Conservation (phyloP, 495 filamentous ascomycete species). For the Aspergillus conjunctus region DNA sequence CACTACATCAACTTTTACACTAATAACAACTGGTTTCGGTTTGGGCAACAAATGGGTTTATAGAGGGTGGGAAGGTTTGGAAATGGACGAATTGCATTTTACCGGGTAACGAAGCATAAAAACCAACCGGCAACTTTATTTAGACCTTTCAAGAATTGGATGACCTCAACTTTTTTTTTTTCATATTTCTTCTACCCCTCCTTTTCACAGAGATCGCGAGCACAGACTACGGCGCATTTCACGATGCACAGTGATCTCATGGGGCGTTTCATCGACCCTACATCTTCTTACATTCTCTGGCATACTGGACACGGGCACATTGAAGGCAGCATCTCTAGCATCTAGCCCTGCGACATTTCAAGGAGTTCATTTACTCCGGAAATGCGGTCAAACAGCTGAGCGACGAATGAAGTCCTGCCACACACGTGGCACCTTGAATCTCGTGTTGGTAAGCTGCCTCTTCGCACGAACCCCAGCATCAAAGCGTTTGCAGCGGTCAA, state of each 20-base stretch:
- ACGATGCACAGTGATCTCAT: conserved; percentile 17
- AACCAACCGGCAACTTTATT: not conserved
- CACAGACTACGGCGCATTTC: conserved; percentile 6
- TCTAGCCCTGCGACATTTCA: not conserved
- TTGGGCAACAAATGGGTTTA: conserved; percentile 2
- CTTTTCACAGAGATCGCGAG: not conserved
- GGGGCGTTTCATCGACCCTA: not conserved
- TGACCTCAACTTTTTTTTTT: not conserved
- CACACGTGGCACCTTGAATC: conserved; percentile 1
- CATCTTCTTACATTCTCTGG: not conserved
- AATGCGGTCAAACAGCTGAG: not conserved
- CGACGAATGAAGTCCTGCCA: not conserved
- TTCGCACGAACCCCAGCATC: not conserved
- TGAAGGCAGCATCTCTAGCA: not conserved
- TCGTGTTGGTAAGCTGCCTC: too few relatives aligned
- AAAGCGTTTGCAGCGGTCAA: not conserved
- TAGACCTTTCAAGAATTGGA: conserved; percentile 1
- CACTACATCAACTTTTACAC: not conserved
- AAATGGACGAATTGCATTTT: conserved; percentile 3
- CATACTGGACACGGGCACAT: not conserved
- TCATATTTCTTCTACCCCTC: not conserved
- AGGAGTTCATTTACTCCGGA: not conserved
- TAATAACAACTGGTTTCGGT: conserved; percentile 9
- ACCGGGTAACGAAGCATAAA: conserved; percentile 4
- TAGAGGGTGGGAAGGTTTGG: not conserved